phyloP scores from a whole-genome alignment of 768 basidiomycete species.

The Sarcodon aspratus region DNA sequence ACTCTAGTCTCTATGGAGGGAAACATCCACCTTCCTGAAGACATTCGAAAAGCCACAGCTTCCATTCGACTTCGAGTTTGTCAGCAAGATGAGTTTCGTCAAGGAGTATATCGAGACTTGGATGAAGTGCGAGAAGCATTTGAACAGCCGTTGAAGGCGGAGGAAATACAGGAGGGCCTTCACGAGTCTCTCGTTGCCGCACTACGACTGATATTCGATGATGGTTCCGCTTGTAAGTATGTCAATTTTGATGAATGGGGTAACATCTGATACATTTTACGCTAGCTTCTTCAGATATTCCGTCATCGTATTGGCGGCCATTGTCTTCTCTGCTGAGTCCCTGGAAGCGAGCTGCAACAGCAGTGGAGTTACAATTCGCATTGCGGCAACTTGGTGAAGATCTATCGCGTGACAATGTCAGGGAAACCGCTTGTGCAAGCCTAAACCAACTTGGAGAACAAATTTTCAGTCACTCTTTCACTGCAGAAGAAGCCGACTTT shows the following conservation, averaged over 20 bases:
- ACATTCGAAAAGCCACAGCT: conserved; percentile 35
- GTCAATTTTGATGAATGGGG: not conserved
- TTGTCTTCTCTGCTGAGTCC: conserved; percentile 63
- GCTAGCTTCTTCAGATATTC: not conserved
- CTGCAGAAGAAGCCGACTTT: conserved; percentile 71
- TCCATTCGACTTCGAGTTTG: conserved; percentile 50
- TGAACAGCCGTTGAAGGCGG: conserved; percentile 40
- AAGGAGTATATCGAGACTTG: conserved; percentile 66
- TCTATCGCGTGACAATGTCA: conserved; percentile 44
- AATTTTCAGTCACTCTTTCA: conserved; percentile 64
- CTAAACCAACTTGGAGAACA: conserved; percentile 56
- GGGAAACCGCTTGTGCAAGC: conserved; percentile 41
- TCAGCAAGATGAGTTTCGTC: conserved; percentile 55
- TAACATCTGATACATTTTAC: not conserved
- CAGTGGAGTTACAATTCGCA: conserved; percentile 67
- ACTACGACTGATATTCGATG: conserved; percentile 54
- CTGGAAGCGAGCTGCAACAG: conserved; percentile 76
- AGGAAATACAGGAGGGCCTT: conserved; percentile 17
- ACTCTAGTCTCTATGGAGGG: conserved; percentile 62
- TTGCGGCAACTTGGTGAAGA: conserved; percentile 65
- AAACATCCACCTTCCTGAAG: conserved; percentile 37
- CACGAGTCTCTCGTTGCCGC: conserved; percentile 58
- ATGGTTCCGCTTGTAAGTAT: conserved; percentile 41
- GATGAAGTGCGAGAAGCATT: conserved; percentile 61
- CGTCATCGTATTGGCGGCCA: conserved; percentile 39